Evolutionary conservation across 129 eudicot species (phyloP), one percentile per base, ranked within the genome.

Genomic region (Lactuca sativa): DNA sequence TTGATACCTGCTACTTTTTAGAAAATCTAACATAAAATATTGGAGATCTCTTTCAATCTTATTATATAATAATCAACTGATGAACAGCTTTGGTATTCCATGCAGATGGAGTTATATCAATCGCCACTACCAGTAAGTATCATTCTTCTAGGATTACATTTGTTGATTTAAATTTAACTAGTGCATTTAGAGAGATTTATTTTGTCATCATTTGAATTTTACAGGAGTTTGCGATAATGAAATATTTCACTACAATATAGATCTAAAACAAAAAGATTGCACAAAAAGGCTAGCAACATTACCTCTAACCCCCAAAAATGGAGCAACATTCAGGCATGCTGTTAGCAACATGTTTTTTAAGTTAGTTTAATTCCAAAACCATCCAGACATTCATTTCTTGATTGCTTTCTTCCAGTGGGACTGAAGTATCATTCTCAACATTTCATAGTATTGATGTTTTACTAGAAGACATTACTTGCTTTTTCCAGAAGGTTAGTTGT

Each of bases 31-130:
- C 59, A 1, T 48, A 52, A 18, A 59, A 47, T 33, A 7, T 7
- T 44, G 4, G 58, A 7, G 18, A n/a, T 25, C 66, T 31, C 18
- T 58, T 66, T 36, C 40, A 61, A 4, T 59, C 6, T 62, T 62
- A 2, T 66, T 47, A 47, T 61, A 32, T 49, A 11, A 21, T 14
- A 5, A 40, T 71, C 56, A 31, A 66, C 79, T 85, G 62, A 78
- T 57, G n/a, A 40, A 48, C 43, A 3, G 55, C 51, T 57, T 71
- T 69, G 6, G 7, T 12, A 40, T 56, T n/a, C 62, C 4, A 56
- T 86, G 95, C 95, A 92, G 98, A 86, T 92, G 98, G 98, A 65
- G 51, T 78, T 71, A 78, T 92, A 77, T 86, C 88, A 59, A 15
- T 92, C 69, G 82, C 85, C 32, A 92, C 95, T n/a, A 92, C 98